phyloP scores from a whole-genome alignment of 257 asterid species.

The Craterostigma plantagineum region DNA sequence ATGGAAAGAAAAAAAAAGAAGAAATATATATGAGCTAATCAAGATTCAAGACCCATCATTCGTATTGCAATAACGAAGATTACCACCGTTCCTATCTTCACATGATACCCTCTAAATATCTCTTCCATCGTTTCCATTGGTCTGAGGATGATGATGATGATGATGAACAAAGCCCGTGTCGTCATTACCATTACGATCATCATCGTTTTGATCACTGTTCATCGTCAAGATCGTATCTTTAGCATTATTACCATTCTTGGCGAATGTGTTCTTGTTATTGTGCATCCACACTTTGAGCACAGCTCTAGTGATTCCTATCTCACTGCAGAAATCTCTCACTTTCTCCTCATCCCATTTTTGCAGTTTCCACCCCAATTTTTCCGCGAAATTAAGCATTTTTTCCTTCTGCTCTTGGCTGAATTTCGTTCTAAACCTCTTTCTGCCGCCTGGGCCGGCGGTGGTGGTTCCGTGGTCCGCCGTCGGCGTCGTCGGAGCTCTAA shows the following conservation, averaged over 20 bases:
- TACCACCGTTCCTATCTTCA: no score
- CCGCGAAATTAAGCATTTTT: conserved; percentile 40
- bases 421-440: conserved; percentile 54
- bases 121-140: no score
- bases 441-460: conserved; percentile 15
- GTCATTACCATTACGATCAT: no score
- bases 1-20: no score
- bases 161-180: no score
- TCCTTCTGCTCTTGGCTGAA: conserved; percentile 48
- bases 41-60: no score
- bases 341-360: conserved; percentile 23
- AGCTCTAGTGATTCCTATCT: conserved; percentile 29
- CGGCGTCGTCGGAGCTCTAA: conserved; percentile 38
- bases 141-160: no score
- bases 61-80: no score
- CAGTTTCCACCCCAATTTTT: conserved; percentile 46
- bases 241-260: conserved; percentile 8
- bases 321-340: conserved; percentile 36
- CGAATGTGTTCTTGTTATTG: conserved; percentile 24
- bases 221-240: no score
- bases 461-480: conserved; percentile 8
- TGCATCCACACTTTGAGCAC: conserved; percentile 55
- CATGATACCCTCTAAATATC: no score
- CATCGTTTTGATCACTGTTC: no score
- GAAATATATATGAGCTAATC: no score